phyloP scores from a whole-genome alignment of 441 rosid species.

The Theobroma grandiflorum region DNA sequence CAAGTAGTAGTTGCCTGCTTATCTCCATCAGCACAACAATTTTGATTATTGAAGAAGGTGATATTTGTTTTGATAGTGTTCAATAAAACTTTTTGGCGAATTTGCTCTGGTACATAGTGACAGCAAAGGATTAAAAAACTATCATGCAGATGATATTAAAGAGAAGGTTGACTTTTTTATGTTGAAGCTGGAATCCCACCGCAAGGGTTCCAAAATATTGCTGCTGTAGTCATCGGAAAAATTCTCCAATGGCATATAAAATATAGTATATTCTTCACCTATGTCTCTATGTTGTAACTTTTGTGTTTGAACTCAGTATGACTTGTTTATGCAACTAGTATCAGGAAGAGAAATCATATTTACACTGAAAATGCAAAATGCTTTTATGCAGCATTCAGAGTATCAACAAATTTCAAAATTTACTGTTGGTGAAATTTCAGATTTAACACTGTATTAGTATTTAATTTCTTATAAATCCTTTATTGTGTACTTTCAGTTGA shows the following conservation, averaged over 20 bases:
- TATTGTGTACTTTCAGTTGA: background rate
- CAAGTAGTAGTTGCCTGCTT: background rate
- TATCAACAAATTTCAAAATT: background rate
- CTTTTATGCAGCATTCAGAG: background rate
- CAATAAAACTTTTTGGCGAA: background rate
- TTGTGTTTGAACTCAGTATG: too few relatives aligned
- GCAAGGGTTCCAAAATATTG: background rate
- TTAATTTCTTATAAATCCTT: background rate
- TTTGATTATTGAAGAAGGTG: background rate
- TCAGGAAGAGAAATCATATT: too few relatives aligned
- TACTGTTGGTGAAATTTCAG: background rate
- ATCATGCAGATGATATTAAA: background rate
- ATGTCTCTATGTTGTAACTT: background rate
- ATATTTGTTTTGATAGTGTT: background rate
- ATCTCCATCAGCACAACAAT: background rate
- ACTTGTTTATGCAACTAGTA: too few relatives aligned
- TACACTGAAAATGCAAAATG: background rate
- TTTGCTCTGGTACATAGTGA: background rate
- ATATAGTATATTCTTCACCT: background rate
- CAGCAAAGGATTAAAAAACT: background rate
- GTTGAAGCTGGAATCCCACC: background rate
- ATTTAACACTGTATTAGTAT: background rate
- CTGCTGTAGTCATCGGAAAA: background rate
- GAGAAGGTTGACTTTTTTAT: background rate
- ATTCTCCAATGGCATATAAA: background rate